Evolutionary conservation across 768 basidiomycete genomes (phyloP), one percentile per base, ranked within the genome.

Genomic region (Suillus placidus): DNA sequence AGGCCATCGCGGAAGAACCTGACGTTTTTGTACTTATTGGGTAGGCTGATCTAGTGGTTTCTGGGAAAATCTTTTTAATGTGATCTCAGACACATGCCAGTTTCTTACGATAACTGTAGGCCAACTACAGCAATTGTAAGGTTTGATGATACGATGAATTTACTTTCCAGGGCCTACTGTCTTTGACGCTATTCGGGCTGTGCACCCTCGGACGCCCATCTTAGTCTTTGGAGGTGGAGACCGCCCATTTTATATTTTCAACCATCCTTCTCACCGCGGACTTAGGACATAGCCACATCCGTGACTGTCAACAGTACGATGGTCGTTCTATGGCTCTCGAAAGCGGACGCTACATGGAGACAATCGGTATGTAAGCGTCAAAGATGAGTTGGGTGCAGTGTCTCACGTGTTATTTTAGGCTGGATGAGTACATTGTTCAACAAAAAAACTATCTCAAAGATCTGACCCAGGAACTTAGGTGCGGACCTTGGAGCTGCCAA

Each of bases 271-370:
- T 23, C n/a, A 10, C 30, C 26, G 14, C 45, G 12, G 60, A 12
- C 65, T 38, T 66, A 81, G 89, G 90, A 6, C 93, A 94, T 68
- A 82, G 84, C 0, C 91, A 94, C 74, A 89, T 93, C 64, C 88
- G 93, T 51, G 91, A 94, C 72, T 95, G 93, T 76, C 70, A 86
- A 83, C 77, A 76, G 84, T 84, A 63, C 52, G 94, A 95, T 75
- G 84, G 83, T 4, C 83, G 89, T n/a, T 88, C 89, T 0, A 93
- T 95, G 81, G 82, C 89, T 2, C 73, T 95, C 66, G 92, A 94
- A 71, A 90, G 92, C 68, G 92, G 95, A 20, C 82, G 93, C 30
- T 97, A 96, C 73, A 92, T 97, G 90, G 95, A 97, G 78, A 97
- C 95, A 12, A 80, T 96, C 62, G 94, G 93, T 90, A 58, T 14